Percentiles rank a stretch among this genome's conserved stretches.
Evolutionary conservation across 345 rosid genomes (phyloP).

Genomic region (Hibiscus syriacus): DNA sequence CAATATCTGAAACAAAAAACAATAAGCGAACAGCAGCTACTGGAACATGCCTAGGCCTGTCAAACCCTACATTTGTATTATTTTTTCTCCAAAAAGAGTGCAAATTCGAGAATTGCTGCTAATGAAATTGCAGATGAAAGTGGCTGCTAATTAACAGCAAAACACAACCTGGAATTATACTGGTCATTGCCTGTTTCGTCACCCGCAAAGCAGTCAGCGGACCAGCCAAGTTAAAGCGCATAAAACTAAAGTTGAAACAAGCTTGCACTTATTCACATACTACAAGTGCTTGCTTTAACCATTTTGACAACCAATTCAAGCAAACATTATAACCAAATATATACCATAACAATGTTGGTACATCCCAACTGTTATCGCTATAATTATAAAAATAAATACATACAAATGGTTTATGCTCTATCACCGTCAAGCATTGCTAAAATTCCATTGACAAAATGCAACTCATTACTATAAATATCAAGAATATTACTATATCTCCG

Average conservation of each 20-base stretch:
- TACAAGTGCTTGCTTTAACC: not conserved
- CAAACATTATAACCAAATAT: not conserved
- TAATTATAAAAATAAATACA: too few species aligned
- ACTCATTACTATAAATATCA: not conserved
- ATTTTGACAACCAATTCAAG: not conserved
- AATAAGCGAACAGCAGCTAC: constrained; percentile 11
- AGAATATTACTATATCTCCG: not conserved
- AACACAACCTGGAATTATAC: not conserved
- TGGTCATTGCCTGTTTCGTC: too few species aligned
- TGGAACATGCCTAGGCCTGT: not conserved
- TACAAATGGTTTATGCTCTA: not conserved
- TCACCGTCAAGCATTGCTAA: not conserved
- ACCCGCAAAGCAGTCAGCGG: not conserved
- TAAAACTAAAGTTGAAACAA: not conserved
- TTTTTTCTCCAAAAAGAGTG: not conserved
- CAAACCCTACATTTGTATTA: not conserved
- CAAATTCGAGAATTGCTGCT: too few species aligned
- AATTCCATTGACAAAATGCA: not conserved
- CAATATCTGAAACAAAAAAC: constrained; percentile 56
- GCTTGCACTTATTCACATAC: too few species aligned
- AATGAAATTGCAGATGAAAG: not conserved
- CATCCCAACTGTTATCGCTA: too few species aligned
- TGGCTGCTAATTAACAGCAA: not conserved
- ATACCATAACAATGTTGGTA: not conserved
- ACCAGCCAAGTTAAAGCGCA: too few species aligned